A percentile compares a stretch with the other conserved stretches of the same genome.
phyloP scores from a whole-genome alignment of 108 stramenopile species.

The Pseudonitzschia multiseries region DNA sequence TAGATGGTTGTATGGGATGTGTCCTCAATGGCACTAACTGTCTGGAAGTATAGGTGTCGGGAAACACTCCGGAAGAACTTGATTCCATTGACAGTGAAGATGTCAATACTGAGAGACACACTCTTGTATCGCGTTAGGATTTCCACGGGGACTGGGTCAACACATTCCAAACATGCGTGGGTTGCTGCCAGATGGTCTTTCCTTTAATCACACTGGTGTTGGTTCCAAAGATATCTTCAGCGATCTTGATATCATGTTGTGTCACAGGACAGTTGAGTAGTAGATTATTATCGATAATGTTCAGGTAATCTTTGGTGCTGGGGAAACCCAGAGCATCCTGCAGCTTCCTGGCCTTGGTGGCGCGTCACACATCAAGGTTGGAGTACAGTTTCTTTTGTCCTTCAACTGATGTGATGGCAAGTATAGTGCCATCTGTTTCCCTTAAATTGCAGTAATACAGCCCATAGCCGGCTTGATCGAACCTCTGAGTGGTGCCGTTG shows the following conservation, averaged over 20 bases:
- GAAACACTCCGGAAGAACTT: background rate
- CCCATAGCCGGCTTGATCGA: background rate
- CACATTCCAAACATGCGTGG: background rate
- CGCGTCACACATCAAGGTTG: background rate
- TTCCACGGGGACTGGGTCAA: background rate
- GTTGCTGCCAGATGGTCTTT: background rate
- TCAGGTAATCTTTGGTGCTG: background rate
- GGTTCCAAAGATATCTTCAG: background rate
- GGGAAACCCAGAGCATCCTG: background rate
- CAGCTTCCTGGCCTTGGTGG: background rate
- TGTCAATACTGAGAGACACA: background rate
- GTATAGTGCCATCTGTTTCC: background rate
- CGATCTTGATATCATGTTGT: background rate
- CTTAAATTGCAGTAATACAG: background rate
- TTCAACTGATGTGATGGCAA: background rate
- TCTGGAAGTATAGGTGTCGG: background rate
- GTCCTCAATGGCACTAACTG: background rate
- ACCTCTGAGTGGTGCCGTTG: background rate
- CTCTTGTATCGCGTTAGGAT: background rate
- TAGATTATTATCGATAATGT: background rate
- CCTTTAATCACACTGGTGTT: background rate
- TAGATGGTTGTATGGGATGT: background rate
- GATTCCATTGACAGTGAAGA: background rate
- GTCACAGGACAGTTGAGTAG: background rate
- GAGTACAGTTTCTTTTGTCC: conserved; percentile 1